Evolutionary conservation across 345 rosid species (phyloP), one percentile per base, ranked within the genome.

Genomic region (Gossypium rotundifolium): DNA sequence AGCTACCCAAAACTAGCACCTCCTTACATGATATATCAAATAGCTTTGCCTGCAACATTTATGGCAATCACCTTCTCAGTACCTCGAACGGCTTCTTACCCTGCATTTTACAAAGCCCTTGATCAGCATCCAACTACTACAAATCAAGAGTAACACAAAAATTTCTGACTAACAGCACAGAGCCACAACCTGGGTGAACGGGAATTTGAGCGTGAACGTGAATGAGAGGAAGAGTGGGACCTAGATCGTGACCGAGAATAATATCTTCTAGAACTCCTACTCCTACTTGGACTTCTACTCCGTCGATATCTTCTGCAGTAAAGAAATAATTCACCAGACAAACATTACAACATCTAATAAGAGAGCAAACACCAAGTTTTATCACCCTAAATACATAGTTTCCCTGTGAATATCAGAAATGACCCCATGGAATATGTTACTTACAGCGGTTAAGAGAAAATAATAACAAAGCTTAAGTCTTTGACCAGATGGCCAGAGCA

Each of bases 101-200:
- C 98, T 92, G 87, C 77, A 68, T 60, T 49, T 53, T 16, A 16
- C 3, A 14, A 33, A 59, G 29, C 58, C 55, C 17, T 9, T 33
- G 17, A 77, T 78, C 72, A 79, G 84, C 49, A 44, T 45, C 40
- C 14, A 20, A 38, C 8, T 0, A 12, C 7, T 14, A 11, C 9
- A 45, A 3, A 61, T 49, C 58, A 71, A 29, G 20, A 29, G 20
- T 45, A 49, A 61, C 42, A 63, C 1, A 10, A 40, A 51, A 45
- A 71, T 61, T 60, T 13, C 7, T 1, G 10, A 72, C 18, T 44
- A 66, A 12, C 54, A 60, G 25, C 53, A 11, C 14, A 51, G 11
- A 17, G 18, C 4, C 22, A 65, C 79, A 66, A 89, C 97, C 97
- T 91, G n/a, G 97, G 97, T 8, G 97, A 90, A 73, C 85, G 86